Conservation (phyloP, 139 green algal species). For the Coelastrella sp. region DNA sequence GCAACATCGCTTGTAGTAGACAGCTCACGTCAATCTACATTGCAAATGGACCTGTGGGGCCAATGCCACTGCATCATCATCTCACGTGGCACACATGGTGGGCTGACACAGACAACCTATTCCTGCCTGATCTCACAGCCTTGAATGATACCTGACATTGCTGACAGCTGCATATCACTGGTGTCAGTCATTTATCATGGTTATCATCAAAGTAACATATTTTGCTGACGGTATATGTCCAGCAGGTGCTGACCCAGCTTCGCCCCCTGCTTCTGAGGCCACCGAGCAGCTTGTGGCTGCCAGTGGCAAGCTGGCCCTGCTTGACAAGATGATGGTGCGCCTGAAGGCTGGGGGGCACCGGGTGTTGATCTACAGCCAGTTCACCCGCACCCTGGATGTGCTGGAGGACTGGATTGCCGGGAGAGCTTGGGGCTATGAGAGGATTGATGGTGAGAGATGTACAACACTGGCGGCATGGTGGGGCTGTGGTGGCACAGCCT, state of each 20-base stretch:
- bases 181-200: too few relatives aligned
- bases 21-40: background rate
- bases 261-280: background rate
- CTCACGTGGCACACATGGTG: too few relatives aligned
- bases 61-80: background rate
- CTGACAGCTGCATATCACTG: too few relatives aligned
- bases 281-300: slow-evolving; percentile 60
- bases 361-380: slow-evolving; percentile 56
- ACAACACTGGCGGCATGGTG: too few relatives aligned
- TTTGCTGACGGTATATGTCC: too few relatives aligned
- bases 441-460: slow-evolving; percentile 72
- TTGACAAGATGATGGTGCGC: slow-evolving; percentile 81
- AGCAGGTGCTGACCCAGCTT: background rate
- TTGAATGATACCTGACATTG: too few relatives aligned
- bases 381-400: slow-evolving; percentile 76
- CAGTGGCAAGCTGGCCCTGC: slow-evolving; percentile 89
- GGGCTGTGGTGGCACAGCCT: too few relatives aligned
- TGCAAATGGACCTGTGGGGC: background rate
- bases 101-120: too few relatives aligned
- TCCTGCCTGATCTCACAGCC: too few relatives aligned
- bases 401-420: slow-evolving; percentile 77
- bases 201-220: too few relatives aligned
- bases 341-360: slow-evolving; percentile 51
- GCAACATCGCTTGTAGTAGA: background rate
- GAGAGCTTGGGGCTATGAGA: slow-evolving; percentile 60